These are phyloP conservation scores for Tranzscheliella williamsii DNA, from an alignment of 1,284 basidiomycete genomes.

Conservation along the genomic window DNA sequence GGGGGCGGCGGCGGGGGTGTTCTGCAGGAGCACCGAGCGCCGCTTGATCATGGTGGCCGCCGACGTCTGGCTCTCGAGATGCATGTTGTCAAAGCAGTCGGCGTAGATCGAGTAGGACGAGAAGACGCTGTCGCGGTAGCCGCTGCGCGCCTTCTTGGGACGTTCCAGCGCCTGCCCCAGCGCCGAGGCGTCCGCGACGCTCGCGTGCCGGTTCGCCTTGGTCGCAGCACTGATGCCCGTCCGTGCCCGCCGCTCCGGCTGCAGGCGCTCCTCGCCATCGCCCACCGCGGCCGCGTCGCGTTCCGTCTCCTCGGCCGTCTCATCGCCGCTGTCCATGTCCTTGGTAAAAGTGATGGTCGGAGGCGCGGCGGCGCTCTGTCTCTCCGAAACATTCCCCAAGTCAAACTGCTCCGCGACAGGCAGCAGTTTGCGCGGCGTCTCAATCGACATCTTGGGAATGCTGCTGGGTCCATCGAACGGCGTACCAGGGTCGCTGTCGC, in stretches of 20 bases:
- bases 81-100: constrained; percentile 40
- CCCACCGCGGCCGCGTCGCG: not conserved
- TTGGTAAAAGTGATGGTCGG: constrained; percentile 11
- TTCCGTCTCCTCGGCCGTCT: not conserved
- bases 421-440: not conserved
- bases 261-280: not conserved
- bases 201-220: not conserved
- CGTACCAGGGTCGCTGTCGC: constrained; percentile 1
- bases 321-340: constrained; percentile 10
- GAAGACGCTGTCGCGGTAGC: constrained; percentile 38
- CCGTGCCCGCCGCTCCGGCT: not conserved
- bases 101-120: constrained; percentile 45
- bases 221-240: not conserved
- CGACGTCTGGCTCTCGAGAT: constrained; percentile 34
- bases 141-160: constrained; percentile 14
- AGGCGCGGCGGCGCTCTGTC: not conserved
- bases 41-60: constrained; percentile 40
- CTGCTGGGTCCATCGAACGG: not conserved
- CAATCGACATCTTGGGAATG: not conserved
- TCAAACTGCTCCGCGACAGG: not conserved
- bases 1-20: no score
- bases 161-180: constrained; percentile 3
- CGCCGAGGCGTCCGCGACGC: not conserved
- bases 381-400: not conserved
- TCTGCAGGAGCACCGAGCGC: no score